A percentile compares a stretch with the other conserved stretches of the same genome.
These are phyloP conservation scores for Gossypium davidsonii DNA, from an alignment of 441 rosid species.

Conservation along the genomic window DNA sequence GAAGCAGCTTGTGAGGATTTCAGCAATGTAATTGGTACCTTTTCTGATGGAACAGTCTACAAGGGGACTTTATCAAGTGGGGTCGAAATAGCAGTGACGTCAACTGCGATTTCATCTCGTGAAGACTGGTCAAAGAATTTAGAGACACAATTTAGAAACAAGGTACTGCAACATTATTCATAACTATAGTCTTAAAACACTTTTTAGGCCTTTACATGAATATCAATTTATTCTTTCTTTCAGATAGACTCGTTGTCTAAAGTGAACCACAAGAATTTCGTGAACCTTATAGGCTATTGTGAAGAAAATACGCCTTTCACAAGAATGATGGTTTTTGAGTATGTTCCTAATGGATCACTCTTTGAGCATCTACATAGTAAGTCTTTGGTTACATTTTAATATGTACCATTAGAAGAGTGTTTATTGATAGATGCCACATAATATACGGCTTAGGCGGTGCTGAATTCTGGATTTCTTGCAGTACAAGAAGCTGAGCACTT, in stretches of 20 bases:
- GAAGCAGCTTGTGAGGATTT: constrained; percentile 95
- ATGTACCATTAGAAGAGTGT: background rate
- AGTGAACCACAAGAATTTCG: constrained; percentile 86
- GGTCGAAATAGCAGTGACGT: constrained; percentile 80
- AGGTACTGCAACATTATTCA: constrained; percentile 38
- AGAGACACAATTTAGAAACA: constrained; percentile 65
- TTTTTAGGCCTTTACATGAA: background rate
- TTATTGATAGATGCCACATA: background rate
- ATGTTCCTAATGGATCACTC: constrained; percentile 90
- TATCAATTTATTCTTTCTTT: constrained; percentile 12
- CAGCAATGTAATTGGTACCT: constrained; percentile 81
- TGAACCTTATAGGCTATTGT: constrained; percentile 81
- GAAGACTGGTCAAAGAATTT: constrained; percentile 58
- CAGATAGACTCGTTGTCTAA: constrained; percentile 76
- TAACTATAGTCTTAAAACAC: background rate
- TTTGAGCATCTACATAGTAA: constrained; percentile 89
- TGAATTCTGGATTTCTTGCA: constrained; percentile 29
- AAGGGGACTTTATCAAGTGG: constrained; percentile 94
- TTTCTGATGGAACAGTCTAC: constrained; percentile 62
- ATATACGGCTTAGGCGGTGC: constrained; percentile 7
- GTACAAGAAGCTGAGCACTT: constrained; percentile 81
- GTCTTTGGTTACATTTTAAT: constrained; percentile 16
- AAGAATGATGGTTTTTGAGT: constrained; percentile 91
- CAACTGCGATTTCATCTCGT: constrained; percentile 39
- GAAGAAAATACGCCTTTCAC: constrained; percentile 78